Evolutionary conservation across 345 rosid species (phyloP).

Genomic region (Raphanus sativus): DNA sequence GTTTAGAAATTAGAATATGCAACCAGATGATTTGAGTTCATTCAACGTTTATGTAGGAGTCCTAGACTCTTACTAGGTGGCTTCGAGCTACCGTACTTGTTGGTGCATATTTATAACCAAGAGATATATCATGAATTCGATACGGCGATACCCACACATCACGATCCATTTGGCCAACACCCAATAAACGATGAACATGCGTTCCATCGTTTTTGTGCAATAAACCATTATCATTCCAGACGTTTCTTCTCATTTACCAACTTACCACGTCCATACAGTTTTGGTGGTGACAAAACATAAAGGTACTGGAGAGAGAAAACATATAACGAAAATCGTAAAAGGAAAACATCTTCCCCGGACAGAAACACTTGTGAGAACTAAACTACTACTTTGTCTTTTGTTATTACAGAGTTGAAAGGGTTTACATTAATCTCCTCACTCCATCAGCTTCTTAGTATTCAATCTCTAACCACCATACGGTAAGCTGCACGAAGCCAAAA

Average conservation of each 20-base stretch:
- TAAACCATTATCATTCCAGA: not conserved
- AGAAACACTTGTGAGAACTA: not conserved
- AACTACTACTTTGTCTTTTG: slow-evolving; percentile 19
- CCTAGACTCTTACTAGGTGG: not conserved
- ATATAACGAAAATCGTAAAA: not conserved
- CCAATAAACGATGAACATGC: not conserved
- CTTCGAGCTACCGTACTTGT: too few relatives aligned
- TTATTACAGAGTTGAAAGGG: slow-evolving; percentile 21
- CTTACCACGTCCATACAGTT: not conserved
- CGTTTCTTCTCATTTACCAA: not conserved
- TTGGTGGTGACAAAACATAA: not conserved
- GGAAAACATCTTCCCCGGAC: not conserved
- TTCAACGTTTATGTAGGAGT: not conserved
- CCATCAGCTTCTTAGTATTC: slow-evolving; percentile 10
- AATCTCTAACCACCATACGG: slow-evolving; percentile 37
- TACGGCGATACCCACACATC: not conserved
- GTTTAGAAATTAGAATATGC: not conserved
- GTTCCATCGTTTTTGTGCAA: not conserved
- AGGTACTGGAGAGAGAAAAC: not conserved
- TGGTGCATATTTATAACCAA: not conserved
- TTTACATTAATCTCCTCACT: slow-evolving; percentile 20
- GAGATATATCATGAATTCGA: not conserved
- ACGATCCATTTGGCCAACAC: not conserved
- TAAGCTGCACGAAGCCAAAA: slow-evolving; percentile 26
- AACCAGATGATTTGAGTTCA: not conserved